phyloP scores from a whole-genome alignment of 2,329 filamentous ascomycete species.

The Pestalotiopsis sp. region DNA sequence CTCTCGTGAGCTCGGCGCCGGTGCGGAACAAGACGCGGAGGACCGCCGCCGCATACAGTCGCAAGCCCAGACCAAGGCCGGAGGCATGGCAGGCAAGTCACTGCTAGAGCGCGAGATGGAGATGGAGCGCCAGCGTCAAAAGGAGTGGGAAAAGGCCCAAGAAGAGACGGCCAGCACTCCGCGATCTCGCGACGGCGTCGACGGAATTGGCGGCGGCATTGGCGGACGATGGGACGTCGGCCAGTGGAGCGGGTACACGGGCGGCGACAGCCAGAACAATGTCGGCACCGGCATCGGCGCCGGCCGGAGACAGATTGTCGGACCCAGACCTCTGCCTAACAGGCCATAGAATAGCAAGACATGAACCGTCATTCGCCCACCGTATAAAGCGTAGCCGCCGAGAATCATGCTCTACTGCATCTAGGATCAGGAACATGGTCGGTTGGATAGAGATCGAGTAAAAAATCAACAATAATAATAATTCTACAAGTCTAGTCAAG shows the following conservation, averaged over 20 bases:
- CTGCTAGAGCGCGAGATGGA: conserved; percentile 82
- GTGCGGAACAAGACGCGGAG: conserved; percentile 65
- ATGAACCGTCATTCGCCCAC: neutral
- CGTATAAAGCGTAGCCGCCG: neutral
- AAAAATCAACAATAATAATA: neutral
- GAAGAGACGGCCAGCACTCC: conserved; percentile 61
- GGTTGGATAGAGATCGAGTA: neutral
- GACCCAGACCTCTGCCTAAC: conserved; percentile 68
- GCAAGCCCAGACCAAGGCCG: conserved; percentile 64
- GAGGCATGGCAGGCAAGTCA: conserved; percentile 67
- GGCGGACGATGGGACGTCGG: conserved; percentile 75
- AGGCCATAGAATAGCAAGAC: conserved; percentile 23
- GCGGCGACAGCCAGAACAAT: conserved; percentile 74
- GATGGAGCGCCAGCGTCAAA: conserved; percentile 74
- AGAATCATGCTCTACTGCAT: neutral
- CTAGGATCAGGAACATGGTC: neutral
- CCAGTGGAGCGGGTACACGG: conserved; percentile 75
- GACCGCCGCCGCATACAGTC: conserved; percentile 61
- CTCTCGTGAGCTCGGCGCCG: conserved; percentile 55
- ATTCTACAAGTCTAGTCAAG: neutral
- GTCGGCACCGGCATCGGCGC: conserved; percentile 69
- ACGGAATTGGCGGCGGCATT: conserved; percentile 68
- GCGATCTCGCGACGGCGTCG: conserved; percentile 53
- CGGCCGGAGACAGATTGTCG: conserved; percentile 77
- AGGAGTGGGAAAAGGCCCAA: conserved; percentile 80